A percentile compares a stretch with the other conserved stretches of the same genome.
These are phyloP conservation scores for Mortierella sp. DNA, from an alignment of 371 early-diverging fungal species.

Conservation along the genomic window DNA sequence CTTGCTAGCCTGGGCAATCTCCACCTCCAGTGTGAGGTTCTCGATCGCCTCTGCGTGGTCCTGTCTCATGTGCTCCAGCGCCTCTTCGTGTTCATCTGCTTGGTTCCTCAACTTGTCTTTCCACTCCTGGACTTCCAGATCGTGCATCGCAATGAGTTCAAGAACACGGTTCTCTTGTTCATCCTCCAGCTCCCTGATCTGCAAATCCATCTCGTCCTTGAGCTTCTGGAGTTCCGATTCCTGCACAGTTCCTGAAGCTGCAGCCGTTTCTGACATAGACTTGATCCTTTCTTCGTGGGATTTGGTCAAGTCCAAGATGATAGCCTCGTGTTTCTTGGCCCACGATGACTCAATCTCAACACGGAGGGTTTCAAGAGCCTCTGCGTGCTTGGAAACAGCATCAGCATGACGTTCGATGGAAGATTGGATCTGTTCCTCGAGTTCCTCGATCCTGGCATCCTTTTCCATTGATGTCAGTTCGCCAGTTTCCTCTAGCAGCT, in stretches of 20 bases:
- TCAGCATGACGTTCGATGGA: constrained; percentile 10
- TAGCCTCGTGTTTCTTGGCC: constrained; percentile 24
- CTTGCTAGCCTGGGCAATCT: constrained; percentile 6
- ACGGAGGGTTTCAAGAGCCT: constrained; percentile 22
- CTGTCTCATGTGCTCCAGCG: constrained; percentile 2
- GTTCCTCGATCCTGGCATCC: constrained; percentile 20
- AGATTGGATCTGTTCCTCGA: constrained; percentile 23
- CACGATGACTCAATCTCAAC: constrained; percentile 33
- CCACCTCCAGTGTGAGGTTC: constrained; percentile 5
- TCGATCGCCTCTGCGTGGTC: constrained; percentile 11
- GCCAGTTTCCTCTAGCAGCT: constrained; percentile 26
- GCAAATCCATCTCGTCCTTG: constrained; percentile 28
- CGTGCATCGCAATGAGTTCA: constrained; percentile 22
- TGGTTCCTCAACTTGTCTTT: constrained; percentile 24
- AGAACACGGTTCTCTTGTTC: constrained; percentile 20
- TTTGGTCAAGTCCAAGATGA: constrained; percentile 18
- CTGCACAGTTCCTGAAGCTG: constrained; percentile 16
- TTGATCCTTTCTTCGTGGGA: constrained; percentile 21
- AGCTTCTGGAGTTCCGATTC: constrained; percentile 26
- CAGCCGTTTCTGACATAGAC: constrained; percentile 6
- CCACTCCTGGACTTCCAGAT: constrained; percentile 21
- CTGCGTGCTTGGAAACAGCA: constrained; percentile 20
- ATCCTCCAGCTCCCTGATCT: constrained; percentile 32
- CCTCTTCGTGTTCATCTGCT: constrained; percentile 23
- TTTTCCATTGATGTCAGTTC: constrained; percentile 26